Evolutionary conservation across 345 rosid species (phyloP), one percentile per base, ranked within the genome.

Genomic region (Clarkia xantiana): DNA sequence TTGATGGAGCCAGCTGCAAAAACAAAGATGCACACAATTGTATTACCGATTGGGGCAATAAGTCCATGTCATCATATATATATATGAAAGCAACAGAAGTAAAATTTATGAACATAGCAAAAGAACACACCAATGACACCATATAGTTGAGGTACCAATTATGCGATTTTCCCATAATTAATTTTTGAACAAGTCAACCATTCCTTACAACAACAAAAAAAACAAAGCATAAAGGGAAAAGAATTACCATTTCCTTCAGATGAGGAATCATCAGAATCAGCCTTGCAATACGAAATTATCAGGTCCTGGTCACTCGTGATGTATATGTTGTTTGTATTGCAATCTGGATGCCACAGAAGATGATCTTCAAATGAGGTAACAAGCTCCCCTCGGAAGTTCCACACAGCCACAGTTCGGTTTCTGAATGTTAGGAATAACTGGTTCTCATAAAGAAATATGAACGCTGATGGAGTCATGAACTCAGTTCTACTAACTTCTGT

Each of bases 291-390:
- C 22, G 82, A 79, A 45, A 79, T 76, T 43, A 79, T 79, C 16
- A 76, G 72, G 70, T 80, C 80, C 57, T 74, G 78, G 51, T 80
- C 78, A 40, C 80, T 80, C 56, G 87, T 76, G 42, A 76, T 72
- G 57, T 74, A 74, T 36, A 80, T 80, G 56, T 76, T 76, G 50
- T 69, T 80, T n/a, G 86, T 80, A 67, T 76, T 80, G 61, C 86
- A 76, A 47, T 76, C 83, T 25, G 82, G 78, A 67, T 80, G 78
- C 83, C 83, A 76, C 49, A 72, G 65, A 39, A 72, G 75, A 55
- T 74, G 86, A 60, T 73, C 78, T 62, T 73, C 78, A 52, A 73
- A 73, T 0, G 72, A 69, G 16, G 78, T 73, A 19, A 73, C 78
- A 47, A 73, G 78, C 65, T 73, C 74, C 62, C 74, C 78, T 2